Evolutionary conservation across 2,329 filamentous ascomycete genomes (phyloP), one percentile per base, ranked within the genome.

Genomic region (Curvularia verruculosa): DNA sequence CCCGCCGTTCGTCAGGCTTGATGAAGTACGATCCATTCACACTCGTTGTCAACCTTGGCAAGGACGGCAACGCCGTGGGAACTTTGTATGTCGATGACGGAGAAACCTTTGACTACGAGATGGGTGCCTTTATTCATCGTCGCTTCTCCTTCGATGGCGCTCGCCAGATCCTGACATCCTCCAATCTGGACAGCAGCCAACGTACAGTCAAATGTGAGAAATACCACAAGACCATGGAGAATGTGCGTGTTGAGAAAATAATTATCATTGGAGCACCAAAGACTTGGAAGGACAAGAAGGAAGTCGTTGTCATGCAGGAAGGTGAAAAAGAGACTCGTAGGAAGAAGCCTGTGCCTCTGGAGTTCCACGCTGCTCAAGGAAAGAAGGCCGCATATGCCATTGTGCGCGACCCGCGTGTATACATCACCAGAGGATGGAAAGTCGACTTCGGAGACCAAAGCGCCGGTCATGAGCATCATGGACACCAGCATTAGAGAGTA

Each of bases 1-100:
- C 93, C 3, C 87, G 95, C 54, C 87, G 94, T 58, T 96, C 92
- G 56, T 90, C 87, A 56, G 88, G 90, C 19, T 82, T 97, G 44
- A 98, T 98, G 95, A 89, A 87, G 69, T 96, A 88, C 77, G 95
- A 99, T 75, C 93, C 96, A 39, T 96, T 96, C 80, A 99, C 95
- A 0, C 85, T 99, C 1, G 88, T 99, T 2, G 82, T 98, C 2
- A 85, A 86, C 0, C 81, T 96, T 15, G 82, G 85, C 65, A 85
- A 86, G 64, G 82, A 85, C 29, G 87, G 89, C 51, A 85, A 88
- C 67, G 92, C 94, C 0, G 85, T 89, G 46, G 95, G 95, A 26
- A 88, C 90, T 47, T 80, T 99, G 7, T 99, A 99, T 71, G 82
- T 92, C 28, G 95, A 99, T 71, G 95, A 99, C 65, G 95, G 95